A percentile compares a stretch with the other conserved stretches of the same genome.
Evolutionary conservation across 2,329 filamentous ascomycete species (phyloP).

Genomic region (Neoascochyta sp.): DNA sequence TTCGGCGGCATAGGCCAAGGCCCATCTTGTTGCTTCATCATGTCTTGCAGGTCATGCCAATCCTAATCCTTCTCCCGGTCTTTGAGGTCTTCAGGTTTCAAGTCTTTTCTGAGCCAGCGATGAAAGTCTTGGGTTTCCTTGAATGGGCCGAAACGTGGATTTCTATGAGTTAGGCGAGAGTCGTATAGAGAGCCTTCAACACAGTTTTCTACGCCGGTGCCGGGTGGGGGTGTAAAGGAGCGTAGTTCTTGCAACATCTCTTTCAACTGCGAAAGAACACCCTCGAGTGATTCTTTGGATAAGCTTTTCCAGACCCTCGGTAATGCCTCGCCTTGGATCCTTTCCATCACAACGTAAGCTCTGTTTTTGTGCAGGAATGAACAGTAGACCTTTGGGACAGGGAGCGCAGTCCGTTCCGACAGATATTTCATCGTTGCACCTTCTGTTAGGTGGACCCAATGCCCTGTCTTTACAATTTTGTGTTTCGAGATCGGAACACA

Average conservation of each 20-base stretch:
- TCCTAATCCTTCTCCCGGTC: conserved; percentile 10
- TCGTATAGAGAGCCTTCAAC: conserved; percentile 24
- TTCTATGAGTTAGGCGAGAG: conserved; percentile 19
- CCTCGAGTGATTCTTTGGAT: conserved; percentile 12
- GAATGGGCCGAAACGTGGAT: conserved; percentile 34
- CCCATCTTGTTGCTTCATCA: conserved; percentile 35
- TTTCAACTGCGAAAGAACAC: conserved; percentile 14
- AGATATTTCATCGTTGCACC: conserved; percentile 43
- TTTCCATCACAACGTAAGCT: conserved; percentile 48
- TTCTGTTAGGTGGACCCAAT: conserved; percentile 35
- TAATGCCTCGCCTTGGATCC: conserved; percentile 31
- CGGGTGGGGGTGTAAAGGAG: conserved; percentile 8
- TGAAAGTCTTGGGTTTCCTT: conserved; percentile 37
- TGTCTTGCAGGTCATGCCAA: conserved; percentile 31
- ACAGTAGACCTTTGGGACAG: conserved; percentile 46
- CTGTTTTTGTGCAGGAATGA: conserved; percentile 42
- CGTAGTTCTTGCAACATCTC: conserved; percentile 16
- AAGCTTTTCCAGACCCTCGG: conserved; percentile 15
- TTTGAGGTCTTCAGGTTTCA: conserved; percentile 16
- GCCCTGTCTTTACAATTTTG: conserved; percentile 35
- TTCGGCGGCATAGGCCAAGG: conserved; percentile 39
- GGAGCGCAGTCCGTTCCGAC: conserved; percentile 42
- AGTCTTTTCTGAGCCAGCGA: conserved; percentile 32
- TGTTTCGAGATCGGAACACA: conserved; percentile 25
- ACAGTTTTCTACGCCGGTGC: conserved; percentile 13